These are phyloP conservation scores for Pisolithus microcarpus DNA, from an alignment of 768 basidiomycete genomes.

Conservation along the genomic window DNA sequence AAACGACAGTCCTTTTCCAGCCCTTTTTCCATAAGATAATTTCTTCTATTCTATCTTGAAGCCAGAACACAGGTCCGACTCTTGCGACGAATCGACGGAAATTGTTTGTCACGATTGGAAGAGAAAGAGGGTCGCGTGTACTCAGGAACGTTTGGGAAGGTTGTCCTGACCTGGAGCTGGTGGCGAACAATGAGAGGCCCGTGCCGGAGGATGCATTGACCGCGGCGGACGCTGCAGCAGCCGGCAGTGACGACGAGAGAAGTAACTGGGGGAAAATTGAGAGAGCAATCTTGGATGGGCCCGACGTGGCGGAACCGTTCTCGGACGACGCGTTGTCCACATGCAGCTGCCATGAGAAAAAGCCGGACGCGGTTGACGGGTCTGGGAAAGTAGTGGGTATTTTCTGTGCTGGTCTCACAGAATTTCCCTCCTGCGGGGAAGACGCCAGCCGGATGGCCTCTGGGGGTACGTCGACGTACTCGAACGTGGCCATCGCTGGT, in stretches of 20 bases:
- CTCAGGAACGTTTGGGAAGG: constrained; percentile 35
- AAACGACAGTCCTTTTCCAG: constrained; percentile 62
- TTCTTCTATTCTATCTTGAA: constrained; percentile 85
- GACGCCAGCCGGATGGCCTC: constrained; percentile 31
- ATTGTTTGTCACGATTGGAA: constrained; percentile 69
- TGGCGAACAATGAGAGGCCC: background rate
- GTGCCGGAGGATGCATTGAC: constrained; percentile 7
- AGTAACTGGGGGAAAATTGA: constrained; percentile 33
- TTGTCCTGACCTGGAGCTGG: constrained; percentile 18
- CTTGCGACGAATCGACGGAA: constrained; percentile 73
- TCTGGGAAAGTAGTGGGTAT: constrained; percentile 38
- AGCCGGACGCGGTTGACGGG: constrained; percentile 16
- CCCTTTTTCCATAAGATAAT: constrained; percentile 75
- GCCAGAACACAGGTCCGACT: constrained; percentile 79
- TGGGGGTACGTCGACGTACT: constrained; percentile 36
- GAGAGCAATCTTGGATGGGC: constrained; percentile 21
- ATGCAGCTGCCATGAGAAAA: background rate
- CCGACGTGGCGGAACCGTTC: constrained; percentile 16
- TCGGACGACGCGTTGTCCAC: background rate
- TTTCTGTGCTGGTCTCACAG: constrained; percentile 33
- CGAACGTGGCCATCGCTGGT: constrained; percentile 27
- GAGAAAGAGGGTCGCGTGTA: constrained; percentile 57
- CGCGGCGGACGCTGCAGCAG: background rate
- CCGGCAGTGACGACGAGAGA: constrained; percentile 10
- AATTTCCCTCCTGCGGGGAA: constrained; percentile 10